A percentile compares a stretch with the other conserved stretches of the same genome.
These are phyloP conservation scores for Melocanna baccifera DNA, from an alignment of 176 grass and related monocot species.

Conservation along the genomic window DNA sequence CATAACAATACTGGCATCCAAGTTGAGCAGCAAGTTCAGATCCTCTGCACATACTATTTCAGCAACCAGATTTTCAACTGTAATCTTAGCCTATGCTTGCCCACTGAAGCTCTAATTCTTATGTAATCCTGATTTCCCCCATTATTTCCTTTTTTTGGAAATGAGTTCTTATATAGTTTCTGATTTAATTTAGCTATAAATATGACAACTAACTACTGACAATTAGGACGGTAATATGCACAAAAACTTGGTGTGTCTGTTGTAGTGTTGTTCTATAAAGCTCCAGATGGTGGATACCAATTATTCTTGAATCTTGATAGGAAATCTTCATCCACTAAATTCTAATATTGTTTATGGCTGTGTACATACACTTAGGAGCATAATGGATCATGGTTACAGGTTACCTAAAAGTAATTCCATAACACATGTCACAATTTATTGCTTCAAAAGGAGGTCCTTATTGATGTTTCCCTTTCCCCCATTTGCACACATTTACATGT, in stretches of 20 bases:
- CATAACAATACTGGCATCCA: neutral
- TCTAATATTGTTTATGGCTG: neutral
- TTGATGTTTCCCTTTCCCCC: neutral
- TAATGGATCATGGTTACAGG: neutral
- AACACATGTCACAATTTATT: neutral
- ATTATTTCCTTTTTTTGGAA: neutral
- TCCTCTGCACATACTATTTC: neutral
- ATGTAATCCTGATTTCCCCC: neutral
- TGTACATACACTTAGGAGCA: neutral
- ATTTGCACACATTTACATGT: neutral
- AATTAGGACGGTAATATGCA: neutral
- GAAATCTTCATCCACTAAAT: neutral
- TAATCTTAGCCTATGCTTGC: neutral
- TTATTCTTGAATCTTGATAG: neutral
- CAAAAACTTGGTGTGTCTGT: neutral
- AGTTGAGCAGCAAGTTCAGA: conserved; percentile 13
- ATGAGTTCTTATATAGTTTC: neutral
- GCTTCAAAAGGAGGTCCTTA: neutral
- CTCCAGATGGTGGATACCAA: neutral
- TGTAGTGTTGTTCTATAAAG: neutral
- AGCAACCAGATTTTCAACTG: neutral
- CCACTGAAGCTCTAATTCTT: neutral
- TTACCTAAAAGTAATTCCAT: neutral
- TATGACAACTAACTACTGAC: neutral
- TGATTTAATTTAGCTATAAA: conserved; percentile 6